Conservation (phyloP, 345 rosid genomes). For the Lepidium didymum region DNA sequence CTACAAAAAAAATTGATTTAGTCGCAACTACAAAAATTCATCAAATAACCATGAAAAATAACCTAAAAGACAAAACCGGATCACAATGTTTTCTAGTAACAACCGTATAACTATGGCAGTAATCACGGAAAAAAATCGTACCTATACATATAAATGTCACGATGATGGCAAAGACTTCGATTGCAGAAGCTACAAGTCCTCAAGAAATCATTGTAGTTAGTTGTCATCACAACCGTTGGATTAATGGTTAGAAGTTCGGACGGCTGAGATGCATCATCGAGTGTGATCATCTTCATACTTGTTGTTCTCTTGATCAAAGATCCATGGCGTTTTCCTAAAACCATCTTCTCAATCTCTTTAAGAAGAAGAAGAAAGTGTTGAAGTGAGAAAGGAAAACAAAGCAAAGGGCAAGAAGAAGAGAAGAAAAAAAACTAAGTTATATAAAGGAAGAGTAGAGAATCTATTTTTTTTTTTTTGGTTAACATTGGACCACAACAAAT, state of each 20-base stretch:
- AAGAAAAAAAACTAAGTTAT: constrained; percentile 7
- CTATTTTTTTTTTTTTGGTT: too few species aligned
- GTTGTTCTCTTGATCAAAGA: constrained; percentile 59
- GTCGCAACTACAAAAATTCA: too few species aligned
- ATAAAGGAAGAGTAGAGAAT: constrained; percentile 14
- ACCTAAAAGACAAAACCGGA: too few species aligned
- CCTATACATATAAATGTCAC: constrained; percentile 88
- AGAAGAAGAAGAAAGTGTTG: not conserved
- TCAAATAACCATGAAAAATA: too few species aligned
- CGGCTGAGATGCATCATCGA: constrained; percentile 33
- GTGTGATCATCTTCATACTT: constrained; percentile 57
- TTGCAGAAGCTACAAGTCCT: constrained; percentile 24
- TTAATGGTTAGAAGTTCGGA: constrained; percentile 19
- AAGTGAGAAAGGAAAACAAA: constrained; percentile 17
- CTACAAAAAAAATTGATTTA: not conserved
- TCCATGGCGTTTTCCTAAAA: constrained; percentile 62
- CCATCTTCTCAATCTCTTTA: constrained; percentile 32
- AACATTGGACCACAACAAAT: too few species aligned
- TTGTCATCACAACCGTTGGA: constrained; percentile 7
- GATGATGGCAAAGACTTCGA: constrained; percentile 27
- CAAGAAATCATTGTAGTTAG: constrained; percentile 14
- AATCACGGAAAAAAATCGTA: not conserved
- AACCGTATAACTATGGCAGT: too few species aligned
- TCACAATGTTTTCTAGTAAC: too few species aligned
- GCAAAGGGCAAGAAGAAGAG: constrained; percentile 3